Conservation (phyloP, 2,329 filamentous ascomycete species). For the Fusarium denticulatum region DNA sequence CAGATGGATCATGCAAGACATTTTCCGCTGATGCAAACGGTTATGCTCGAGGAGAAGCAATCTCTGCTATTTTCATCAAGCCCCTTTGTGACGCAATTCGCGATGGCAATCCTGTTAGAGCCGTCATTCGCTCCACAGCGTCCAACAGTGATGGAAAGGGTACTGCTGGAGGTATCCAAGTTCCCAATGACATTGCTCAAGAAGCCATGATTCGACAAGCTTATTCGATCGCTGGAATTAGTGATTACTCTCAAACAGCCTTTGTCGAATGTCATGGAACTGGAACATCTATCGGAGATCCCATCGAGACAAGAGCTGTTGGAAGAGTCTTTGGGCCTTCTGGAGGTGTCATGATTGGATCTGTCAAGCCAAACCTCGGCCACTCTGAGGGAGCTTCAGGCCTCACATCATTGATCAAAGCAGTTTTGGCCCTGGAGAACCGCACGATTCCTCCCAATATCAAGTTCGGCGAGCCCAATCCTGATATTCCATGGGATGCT, state of each 20-base stretch:
- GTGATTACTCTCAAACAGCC: neutral
- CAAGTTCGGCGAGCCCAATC: neutral
- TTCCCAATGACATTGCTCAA: neutral
- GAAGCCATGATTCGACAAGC: neutral
- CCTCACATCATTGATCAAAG: neutral
- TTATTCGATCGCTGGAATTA: neutral
- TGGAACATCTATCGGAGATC: neutral
- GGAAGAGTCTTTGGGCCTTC: neutral
- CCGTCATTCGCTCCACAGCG: neutral
- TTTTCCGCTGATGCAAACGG: slow-evolving; percentile 15
- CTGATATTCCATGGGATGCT: slow-evolving; percentile 36
- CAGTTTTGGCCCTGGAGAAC: neutral
- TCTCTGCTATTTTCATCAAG: slow-evolving; percentile 11
- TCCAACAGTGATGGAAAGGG: slow-evolving; percentile 17
- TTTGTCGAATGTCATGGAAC: neutral
- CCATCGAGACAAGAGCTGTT: neutral
- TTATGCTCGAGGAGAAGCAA: slow-evolving; percentile 23
- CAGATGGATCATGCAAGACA: slow-evolving; percentile 3
- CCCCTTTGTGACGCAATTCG: neutral
- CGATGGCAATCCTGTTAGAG: neutral
- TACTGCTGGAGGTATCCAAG: slow-evolving; percentile 3
- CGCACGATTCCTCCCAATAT: neutral
- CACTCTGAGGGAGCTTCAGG: neutral
- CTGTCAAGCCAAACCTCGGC: neutral
- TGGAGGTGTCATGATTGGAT: neutral